Conservation (phyloP, 768 basidiomycete species). For the Neoboletus magnificus region DNA sequence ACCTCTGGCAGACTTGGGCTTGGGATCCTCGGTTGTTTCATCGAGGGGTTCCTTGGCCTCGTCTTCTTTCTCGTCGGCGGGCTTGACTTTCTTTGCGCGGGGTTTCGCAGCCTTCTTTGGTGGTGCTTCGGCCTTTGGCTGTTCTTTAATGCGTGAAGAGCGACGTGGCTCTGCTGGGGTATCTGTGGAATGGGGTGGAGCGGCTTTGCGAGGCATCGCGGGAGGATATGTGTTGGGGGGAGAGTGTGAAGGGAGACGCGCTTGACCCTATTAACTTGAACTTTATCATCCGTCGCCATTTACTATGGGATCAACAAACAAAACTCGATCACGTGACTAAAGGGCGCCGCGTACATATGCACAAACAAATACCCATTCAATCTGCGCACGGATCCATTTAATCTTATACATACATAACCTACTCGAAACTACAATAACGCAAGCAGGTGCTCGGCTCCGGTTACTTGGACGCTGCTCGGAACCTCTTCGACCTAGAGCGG, state of each 20-base stretch:
- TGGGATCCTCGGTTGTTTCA: constrained; percentile 33
- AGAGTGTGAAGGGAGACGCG: constrained; percentile 29
- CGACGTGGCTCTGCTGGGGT: constrained; percentile 54
- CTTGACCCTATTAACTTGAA: constrained; percentile 30
- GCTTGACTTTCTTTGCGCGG: constrained; percentile 44
- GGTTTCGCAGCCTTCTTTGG: constrained; percentile 67
- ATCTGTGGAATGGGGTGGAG: constrained; percentile 40
- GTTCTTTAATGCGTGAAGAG: constrained; percentile 72
- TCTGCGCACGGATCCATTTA: constrained; percentile 18
- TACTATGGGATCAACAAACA: constrained; percentile 33
- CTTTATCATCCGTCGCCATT: constrained; percentile 30
- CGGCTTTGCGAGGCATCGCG: constrained; percentile 71
- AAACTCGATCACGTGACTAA: constrained; percentile 32
- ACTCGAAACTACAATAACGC: not conserved
- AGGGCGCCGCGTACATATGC: constrained; percentile 28
- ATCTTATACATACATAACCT: not conserved
- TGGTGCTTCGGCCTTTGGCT: constrained; percentile 50
- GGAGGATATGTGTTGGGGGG: constrained; percentile 11
- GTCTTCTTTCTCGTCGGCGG: constrained; percentile 43
- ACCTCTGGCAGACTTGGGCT: constrained; percentile 46
- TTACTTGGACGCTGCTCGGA: constrained; percentile 2
- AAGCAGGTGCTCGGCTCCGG: constrained; percentile 16
- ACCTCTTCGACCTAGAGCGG: constrained; percentile 10
- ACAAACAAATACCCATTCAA: constrained; percentile 21
- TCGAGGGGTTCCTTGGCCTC: constrained; percentile 36